Evolutionary conservation across 441 rosid genomes (phyloP), one percentile per base, ranked within the genome.

Genomic region (Arabidopsis lyrata): DNA sequence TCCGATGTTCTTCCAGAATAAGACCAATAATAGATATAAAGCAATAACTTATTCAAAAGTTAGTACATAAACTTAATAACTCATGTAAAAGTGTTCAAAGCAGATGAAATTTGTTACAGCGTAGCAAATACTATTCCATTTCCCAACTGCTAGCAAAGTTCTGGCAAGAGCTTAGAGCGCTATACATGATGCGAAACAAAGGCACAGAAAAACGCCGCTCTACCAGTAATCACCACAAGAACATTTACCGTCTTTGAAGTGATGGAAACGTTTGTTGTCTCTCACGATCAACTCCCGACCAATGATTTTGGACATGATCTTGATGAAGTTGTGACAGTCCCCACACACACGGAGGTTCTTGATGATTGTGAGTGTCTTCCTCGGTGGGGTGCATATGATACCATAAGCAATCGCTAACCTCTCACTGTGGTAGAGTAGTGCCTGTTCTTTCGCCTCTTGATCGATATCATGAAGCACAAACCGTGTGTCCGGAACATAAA

Each of bases 141-240:
- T 57, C 69, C 66, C 66, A 48, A 45, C 42, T 27, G 3, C 55
- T 24, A 49, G 29, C 54, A 41, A n/a, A 66, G 55, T 31, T 49
- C 11, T 44, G 1, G 13, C 32, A 20, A 36, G 57, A 58, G 52
- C 55, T 54, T 63, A 52, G 45, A 52, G 66, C 61, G 70, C 75
- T 81, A 68, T 79, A 76, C 72, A 80, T 48, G 45, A 53, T 67
- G 29, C 35, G 11, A 44, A 20, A 44, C 15, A 2, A 62, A 44
- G 35, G 58, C 39, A 41, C 14, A 36, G 18, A 27, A 12, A 3
- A 3, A 35, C 15, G 24, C 55, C 5, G 35, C 32, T 72, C 87
- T 86, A 93, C 93, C 98, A 88, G 79, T 88, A 93, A 81, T 93
- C 94, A 59, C 92, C 91, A 65, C 97, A 91, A 57, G 97, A 93